Base-by-base conservation (phyloP, 352 stramenopile species). In the Sclerospora graminicola region DNA sequence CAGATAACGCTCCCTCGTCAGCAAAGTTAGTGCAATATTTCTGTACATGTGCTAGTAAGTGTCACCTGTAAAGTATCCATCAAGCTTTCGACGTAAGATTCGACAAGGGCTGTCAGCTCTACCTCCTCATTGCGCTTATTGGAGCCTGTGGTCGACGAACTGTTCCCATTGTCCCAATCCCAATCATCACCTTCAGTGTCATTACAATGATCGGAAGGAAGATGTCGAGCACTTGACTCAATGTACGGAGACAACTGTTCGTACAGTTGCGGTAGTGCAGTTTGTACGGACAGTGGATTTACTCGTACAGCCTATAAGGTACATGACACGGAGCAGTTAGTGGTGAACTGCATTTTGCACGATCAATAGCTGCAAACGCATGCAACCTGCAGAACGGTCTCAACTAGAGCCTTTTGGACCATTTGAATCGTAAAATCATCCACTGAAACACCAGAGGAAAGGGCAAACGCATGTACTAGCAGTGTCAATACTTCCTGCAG, bases 371-470 rank as follows among this genome's bases (percentile, higher is more conserved):
- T 26, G 32, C 27, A 15, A 35, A 26, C 42, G 30, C 16, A 8
- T 41, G 21, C 36, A 63, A 84, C 76, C 72, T 80, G 53, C 5
- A 81, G 16, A 29, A 81, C 29, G 20, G 29, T 63, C 9, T 81
- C 66, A 35, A 50, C 60, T 13, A 84, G 44, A 36, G 68, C 59
- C 24, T 72, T 77, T 29, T 70, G 45, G 6, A 84, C 63, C 69
- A 88, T 80, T 40, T 85, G 62, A 1, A 82, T 31, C 14, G 69
- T 84, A 21, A 82, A 84, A n/a, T 82, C 66, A 48, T 88, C 76
- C 15, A 84, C 19, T 0, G 48, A 41, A 23, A 56, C 51, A 15
- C 51, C 63, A 13, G 60, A 63, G 0, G 74, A 83, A 0, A 85
- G 51, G 7, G 74, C 55, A 47, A 85, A 87, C 18, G 65, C 78